phyloP scores from a whole-genome alignment of 257 asterid genomes.

The Nicotiana tomentosiformis region DNA sequence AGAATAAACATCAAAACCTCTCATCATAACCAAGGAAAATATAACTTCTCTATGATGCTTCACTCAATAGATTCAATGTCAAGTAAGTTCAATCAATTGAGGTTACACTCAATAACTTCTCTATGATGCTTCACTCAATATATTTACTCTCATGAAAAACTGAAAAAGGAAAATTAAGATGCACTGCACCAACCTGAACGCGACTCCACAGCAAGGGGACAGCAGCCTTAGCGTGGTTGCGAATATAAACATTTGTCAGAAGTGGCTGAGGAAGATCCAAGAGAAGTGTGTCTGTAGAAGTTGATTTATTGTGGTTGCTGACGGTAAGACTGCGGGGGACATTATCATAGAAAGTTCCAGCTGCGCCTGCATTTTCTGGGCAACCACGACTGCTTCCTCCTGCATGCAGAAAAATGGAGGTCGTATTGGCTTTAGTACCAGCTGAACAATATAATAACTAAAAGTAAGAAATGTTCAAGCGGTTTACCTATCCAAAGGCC shows the following conservation, averaged over 20 bases:
- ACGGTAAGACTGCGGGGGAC: conserved; percentile 95
- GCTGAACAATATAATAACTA: neutral
- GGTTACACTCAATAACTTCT: neutral
- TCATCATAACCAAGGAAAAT: neutral
- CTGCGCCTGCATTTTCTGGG: conserved; percentile 94
- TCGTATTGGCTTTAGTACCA: conserved; percentile 16
- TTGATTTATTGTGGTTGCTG: conserved; percentile 69
- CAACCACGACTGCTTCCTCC: conserved; percentile 97
- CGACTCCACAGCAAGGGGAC: conserved; percentile 99
- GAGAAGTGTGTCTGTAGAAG: conserved; percentile 86
- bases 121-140: too few relatives aligned
- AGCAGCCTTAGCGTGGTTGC: conserved; percentile 83
- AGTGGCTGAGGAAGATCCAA: conserved; percentile 94
- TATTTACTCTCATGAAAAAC: neutral
- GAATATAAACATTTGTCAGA: conserved; percentile 75
- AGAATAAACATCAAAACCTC: neutral
- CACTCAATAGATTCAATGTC: conserved; percentile 1
- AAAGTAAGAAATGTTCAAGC: neutral
- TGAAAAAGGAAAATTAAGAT: neutral
- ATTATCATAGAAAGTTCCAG: conserved; percentile 92
- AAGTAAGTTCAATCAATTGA: neutral
- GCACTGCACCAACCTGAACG: conserved; percentile 58
- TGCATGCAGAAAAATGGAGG: conserved; percentile 30
- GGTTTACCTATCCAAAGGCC: conserved; percentile 2
- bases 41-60: neutral